These are phyloP conservation scores for Ramaria sp. DNA, from an alignment of 768 basidiomycete genomes.

Conservation along the genomic window DNA sequence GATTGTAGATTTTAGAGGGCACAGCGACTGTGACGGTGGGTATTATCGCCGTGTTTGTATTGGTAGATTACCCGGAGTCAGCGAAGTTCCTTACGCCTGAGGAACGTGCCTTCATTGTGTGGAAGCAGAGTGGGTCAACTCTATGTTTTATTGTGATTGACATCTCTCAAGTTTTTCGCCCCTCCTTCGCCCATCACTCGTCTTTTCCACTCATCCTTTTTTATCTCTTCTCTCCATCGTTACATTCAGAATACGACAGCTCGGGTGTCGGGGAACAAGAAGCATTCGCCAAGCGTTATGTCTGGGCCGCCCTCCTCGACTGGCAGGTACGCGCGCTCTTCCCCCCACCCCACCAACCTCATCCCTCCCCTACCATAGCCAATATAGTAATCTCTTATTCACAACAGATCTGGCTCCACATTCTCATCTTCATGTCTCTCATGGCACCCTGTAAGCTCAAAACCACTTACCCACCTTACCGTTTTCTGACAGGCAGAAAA, in stretches of 20 bases:
- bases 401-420: constrained; percentile 39
- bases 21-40: constrained; percentile 48
- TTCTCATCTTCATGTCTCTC: constrained; percentile 48
- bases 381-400: background rate
- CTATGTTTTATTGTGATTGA: no score
- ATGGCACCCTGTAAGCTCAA: constrained; percentile 40
- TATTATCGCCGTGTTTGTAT: constrained; percentile 39
- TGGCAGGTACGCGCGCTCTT: constrained; percentile 41
- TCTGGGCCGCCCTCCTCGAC: constrained; percentile 42
- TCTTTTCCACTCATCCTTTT: no score
- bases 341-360: background rate
- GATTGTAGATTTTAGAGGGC: constrained; percentile 48
- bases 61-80: constrained; percentile 51
- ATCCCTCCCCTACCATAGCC: no score
- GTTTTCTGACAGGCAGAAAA: no score
- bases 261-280: constrained; percentile 53
- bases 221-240: no score
- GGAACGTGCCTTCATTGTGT: constrained; percentile 42
- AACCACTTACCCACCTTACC: constrained; percentile 3
- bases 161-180: no score
- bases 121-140: constrained; percentile 46
- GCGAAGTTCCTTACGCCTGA: constrained; percentile 52
- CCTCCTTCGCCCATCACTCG: no score
- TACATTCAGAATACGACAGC: no score
- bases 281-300: constrained; percentile 40